Percentiles rank a stretch among this genome's conserved stretches.
These are phyloP conservation scores for Coemansia sp. DNA, from an alignment of 192 early-diverging fungal genomes.

Conservation along the genomic window DNA sequence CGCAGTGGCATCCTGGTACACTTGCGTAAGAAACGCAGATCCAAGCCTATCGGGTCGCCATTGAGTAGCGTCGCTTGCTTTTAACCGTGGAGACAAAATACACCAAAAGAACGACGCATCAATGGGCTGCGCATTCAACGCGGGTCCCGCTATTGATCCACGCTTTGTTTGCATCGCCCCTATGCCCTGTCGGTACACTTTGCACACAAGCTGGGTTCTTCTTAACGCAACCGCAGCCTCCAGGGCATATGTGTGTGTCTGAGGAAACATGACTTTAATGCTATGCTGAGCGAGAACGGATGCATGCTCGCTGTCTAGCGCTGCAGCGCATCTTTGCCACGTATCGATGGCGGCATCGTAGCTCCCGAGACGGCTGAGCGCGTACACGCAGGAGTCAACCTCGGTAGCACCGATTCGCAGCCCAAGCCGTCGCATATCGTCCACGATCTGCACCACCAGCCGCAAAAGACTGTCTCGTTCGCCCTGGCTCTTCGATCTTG, in stretches of 20 bases:
- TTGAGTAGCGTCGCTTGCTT: not conserved
- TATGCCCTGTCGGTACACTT: slow-evolving; percentile 21
- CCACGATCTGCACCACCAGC: slow-evolving; percentile 18
- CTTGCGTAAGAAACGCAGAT: slow-evolving; percentile 20
- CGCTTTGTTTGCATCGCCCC: slow-evolving; percentile 9
- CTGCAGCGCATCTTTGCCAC: slow-evolving; percentile 18
- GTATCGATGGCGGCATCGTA: slow-evolving; percentile 15
- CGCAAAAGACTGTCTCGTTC: not conserved
- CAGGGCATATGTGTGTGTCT: slow-evolving; percentile 38
- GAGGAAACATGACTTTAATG: slow-evolving; percentile 22
- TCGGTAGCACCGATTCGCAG: slow-evolving; percentile 46
- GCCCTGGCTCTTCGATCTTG: not conserved
- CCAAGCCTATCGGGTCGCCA: slow-evolving; percentile 43
- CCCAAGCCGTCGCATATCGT: slow-evolving; percentile 30
- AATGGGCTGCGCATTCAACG: not conserved
- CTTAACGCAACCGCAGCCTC: slow-evolving; percentile 31
- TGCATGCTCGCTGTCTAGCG: not conserved
- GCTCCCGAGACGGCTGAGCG: slow-evolving; percentile 9
- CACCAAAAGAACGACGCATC: slow-evolving; percentile 17
- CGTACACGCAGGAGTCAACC: slow-evolving; percentile 21
- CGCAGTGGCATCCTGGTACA: slow-evolving; percentile 10
- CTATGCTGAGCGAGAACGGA: not conserved
- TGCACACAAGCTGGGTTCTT: slow-evolving; percentile 15
- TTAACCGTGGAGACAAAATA: slow-evolving; percentile 6
- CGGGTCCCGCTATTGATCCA: not conserved